Conservation (phyloP, 2,329 filamentous ascomycete genomes). For the Volutella citrinella region DNA sequence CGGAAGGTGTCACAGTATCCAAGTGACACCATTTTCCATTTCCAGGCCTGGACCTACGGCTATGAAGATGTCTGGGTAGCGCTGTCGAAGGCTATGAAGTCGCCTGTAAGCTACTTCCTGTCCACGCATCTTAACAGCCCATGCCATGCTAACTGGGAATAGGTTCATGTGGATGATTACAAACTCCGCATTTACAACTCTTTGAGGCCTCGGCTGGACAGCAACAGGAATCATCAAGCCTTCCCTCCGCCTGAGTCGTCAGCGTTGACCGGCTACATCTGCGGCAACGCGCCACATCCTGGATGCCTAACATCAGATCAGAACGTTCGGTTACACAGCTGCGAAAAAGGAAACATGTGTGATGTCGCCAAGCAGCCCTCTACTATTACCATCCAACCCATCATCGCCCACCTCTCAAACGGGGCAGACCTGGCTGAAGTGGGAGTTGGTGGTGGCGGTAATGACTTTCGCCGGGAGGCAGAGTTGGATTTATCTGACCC, state of each 20-base stretch:
- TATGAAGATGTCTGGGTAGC: slow-evolving; percentile 93
- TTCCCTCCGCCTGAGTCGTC: slow-evolving; percentile 63
- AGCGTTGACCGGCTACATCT: slow-evolving; percentile 67
- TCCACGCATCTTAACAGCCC: rapidly evolving
- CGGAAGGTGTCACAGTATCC: slow-evolving; percentile 67
- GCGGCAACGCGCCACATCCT: slow-evolving; percentile 66
- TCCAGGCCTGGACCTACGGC: slow-evolving; percentile 84
- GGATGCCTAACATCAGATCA: slow-evolving; percentile 70
- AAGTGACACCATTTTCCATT: slow-evolving; percentile 72
- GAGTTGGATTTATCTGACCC: slow-evolving; percentile 61
- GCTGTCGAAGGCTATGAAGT: slow-evolving; percentile 66
- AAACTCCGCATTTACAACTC: slow-evolving; percentile 70
- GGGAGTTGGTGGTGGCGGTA: slow-evolving; percentile 76
- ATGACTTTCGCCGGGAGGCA: slow-evolving; percentile 66
- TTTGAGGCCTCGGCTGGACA: slow-evolving; percentile 50
- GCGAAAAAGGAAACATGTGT: slow-evolving; percentile 70
- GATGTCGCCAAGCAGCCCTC: slow-evolving; percentile 41
- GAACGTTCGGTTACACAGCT: slow-evolving; percentile 74
- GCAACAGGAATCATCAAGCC: too few species aligned
- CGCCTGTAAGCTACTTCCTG: slow-evolving; percentile 44
- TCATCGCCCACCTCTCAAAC: slow-evolving; percentile 62
- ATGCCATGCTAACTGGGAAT: slow-evolving; percentile 5
- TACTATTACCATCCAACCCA: slow-evolving; percentile 74
- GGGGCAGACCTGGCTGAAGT: slow-evolving; percentile 67
- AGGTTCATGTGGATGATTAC: slow-evolving; percentile 82